These are phyloP conservation scores for Ogataea populi-albae DNA, from an alignment of 805 yeast species.

Conservation along the genomic window DNA sequence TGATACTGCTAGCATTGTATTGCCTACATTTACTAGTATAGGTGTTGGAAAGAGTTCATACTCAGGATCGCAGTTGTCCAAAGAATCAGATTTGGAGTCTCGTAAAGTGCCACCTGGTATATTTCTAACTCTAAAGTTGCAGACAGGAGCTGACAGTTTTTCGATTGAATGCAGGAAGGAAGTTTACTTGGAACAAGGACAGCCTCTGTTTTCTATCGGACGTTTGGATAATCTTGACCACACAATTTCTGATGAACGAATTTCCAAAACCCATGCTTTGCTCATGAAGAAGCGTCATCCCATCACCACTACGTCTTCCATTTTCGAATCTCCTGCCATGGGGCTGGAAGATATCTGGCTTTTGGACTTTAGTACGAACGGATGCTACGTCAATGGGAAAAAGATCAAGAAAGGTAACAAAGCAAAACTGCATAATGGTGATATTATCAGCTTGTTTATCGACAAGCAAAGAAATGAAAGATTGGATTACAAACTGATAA, in stretches of 20 bases:
- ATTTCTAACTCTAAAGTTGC: constrained; percentile 58
- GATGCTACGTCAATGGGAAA: constrained; percentile 64
- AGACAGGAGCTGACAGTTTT: constrained; percentile 25
- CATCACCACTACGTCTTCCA: constrained; percentile 45
- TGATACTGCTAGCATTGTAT: neutral
- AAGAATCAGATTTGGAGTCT: constrained; percentile 1
- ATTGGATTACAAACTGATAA: constrained; percentile 50
- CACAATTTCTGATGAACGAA: constrained; percentile 63
- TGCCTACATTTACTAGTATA: too few species aligned
- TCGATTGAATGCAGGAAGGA: constrained; percentile 18
- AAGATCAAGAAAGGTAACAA: constrained; percentile 63
- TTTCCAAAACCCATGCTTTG: constrained; percentile 83
- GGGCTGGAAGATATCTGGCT: constrained; percentile 75
- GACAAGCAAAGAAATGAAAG: constrained; percentile 53
- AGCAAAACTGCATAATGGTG: constrained; percentile 59
- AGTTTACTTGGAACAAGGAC: constrained; percentile 63
- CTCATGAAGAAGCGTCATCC: constrained; percentile 63
- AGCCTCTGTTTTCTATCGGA: constrained; percentile 69
- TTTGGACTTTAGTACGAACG: constrained; percentile 75
- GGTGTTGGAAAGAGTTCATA: neutral
- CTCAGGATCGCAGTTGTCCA: neutral
- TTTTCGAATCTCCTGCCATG: constrained; percentile 67
- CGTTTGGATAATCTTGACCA: constrained; percentile 62
- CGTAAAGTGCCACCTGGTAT: constrained; percentile 48
- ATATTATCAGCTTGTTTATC: constrained; percentile 60